Percentiles rank a stretch among this genome's conserved stretches.
These are phyloP conservation scores for Capsicum pubescens DNA, from an alignment of 257 asterid genomes.

Conservation along the genomic window DNA sequence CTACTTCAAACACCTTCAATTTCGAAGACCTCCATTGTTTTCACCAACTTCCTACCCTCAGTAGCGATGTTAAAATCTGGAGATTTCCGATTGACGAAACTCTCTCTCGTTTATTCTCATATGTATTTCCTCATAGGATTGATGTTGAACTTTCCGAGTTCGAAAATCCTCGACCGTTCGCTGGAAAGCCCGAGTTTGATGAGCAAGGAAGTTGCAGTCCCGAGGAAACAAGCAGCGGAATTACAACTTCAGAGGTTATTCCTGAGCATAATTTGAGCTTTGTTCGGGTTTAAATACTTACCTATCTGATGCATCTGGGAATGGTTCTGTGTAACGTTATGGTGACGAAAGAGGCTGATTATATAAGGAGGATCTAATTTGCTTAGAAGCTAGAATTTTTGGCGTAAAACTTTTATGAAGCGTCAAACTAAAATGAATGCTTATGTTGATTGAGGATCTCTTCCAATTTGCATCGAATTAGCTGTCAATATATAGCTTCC, in stretches of 20 bases:
- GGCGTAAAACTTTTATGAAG: not conserved
- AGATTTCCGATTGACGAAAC: constrained; percentile 68
- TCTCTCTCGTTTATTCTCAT: constrained; percentile 69
- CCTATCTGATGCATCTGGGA: constrained; percentile 14
- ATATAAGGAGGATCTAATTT: not conserved
- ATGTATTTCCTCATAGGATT: constrained; percentile 69
- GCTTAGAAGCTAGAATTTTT: not conserved
- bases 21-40: constrained; percentile 41
- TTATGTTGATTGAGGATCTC: constrained; percentile 21
- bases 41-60: constrained; percentile 48
- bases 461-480: not conserved
- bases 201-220: constrained; percentile 23
- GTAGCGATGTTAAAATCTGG: constrained; percentile 45
- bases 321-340: not conserved
- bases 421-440: not conserved
- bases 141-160: constrained; percentile 34
- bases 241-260: constrained; percentile 37
- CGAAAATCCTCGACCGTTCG: constrained; percentile 30
- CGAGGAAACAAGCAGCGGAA: not conserved
- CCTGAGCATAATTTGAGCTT: not conserved
- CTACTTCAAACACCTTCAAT: constrained; percentile 30
- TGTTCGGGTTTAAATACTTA: constrained; percentile 17
- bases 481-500: not conserved
- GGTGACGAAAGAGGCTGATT: not conserved
- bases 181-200: constrained; percentile 28